phyloP scores from a whole-genome alignment of 192 early-diverging fungal genomes.

The Backusella parvicylindrica region DNA sequence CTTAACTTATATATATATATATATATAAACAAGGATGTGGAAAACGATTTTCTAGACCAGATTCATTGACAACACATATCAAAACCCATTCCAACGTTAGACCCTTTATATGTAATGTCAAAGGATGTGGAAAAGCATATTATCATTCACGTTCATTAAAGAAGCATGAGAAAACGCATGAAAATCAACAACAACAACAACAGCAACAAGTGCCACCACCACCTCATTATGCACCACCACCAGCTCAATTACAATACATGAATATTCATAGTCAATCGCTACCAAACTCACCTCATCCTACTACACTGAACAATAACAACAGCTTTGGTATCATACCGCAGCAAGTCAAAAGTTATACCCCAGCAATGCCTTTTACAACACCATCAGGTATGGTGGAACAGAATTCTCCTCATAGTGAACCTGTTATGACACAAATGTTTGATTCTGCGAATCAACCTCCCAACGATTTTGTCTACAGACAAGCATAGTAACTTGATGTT shows the following conservation, averaged over 20 bases:
- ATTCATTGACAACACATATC: slow-evolving; percentile 54
- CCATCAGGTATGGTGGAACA: slow-evolving; percentile 21
- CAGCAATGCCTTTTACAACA: slow-evolving; percentile 4
- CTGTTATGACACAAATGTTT: background rate
- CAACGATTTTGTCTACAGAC: background rate
- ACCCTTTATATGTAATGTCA: slow-evolving; percentile 46
- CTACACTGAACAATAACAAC: background rate
- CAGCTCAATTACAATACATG: background rate
- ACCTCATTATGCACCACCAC: background rate
- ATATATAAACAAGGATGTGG: slow-evolving; percentile 43
- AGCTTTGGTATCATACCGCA: background rate
- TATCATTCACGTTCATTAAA: slow-evolving; percentile 58
- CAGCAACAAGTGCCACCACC: background rate
- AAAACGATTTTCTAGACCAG: slow-evolving; percentile 70
- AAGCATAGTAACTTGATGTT: slow-evolving; percentile 3
- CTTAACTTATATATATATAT: too few relatives aligned
- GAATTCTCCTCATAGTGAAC: background rate
- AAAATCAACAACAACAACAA: background rate
- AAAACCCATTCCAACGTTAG: slow-evolving; percentile 56
- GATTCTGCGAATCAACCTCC: slow-evolving; percentile 3
- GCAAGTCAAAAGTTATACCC: slow-evolving; percentile 14
- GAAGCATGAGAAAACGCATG: slow-evolving; percentile 59
- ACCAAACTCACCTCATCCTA: slow-evolving; percentile 8
- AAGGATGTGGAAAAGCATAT: slow-evolving; percentile 56
- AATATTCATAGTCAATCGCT: slow-evolving; percentile 7